A percentile compares a stretch with the other conserved stretches of the same genome.
Conservation (phyloP, 129 eudicot species). For the Tagetes erecta region DNA sequence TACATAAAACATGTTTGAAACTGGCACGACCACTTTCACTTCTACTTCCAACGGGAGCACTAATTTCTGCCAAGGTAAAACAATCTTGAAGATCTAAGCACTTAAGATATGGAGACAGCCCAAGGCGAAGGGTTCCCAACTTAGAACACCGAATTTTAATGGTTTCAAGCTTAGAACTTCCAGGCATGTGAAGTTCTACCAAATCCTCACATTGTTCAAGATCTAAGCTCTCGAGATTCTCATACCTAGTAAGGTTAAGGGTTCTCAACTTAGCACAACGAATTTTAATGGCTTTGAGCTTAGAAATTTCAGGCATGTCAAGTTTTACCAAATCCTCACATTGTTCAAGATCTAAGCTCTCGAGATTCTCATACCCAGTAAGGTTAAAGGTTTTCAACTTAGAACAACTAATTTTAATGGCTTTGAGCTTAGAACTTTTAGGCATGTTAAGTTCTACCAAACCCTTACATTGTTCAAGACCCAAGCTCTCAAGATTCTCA, state of each 20-base stretch:
- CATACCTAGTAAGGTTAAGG: neutral
- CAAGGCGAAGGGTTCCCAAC: constrained; percentile 17
- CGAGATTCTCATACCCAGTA: neutral
- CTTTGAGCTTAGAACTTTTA: neutral
- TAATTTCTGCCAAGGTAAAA: constrained; percentile 15
- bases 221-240: neutral
- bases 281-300: neutral
- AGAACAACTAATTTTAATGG: too few species aligned
- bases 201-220: neutral
- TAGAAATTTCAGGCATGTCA: neutral
- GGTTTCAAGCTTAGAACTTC: neutral
- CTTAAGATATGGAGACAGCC: constrained; percentile 21
- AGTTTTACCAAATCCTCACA: constrained; percentile 1
- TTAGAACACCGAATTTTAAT: neutral
- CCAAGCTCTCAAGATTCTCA: neutral
- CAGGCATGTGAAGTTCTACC: neutral
- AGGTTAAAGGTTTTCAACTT: neutral
- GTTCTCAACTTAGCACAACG: neutral
- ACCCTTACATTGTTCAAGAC: neutral
- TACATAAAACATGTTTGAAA: neutral
- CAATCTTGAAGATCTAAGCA: neutral
- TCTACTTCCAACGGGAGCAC: neutral
- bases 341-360: neutral
- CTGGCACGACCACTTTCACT: neutral
- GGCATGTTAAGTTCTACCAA: neutral